Base-by-base conservation (phyloP, 139 green algal genomes). In the Coccomyxa sp. region DNA sequence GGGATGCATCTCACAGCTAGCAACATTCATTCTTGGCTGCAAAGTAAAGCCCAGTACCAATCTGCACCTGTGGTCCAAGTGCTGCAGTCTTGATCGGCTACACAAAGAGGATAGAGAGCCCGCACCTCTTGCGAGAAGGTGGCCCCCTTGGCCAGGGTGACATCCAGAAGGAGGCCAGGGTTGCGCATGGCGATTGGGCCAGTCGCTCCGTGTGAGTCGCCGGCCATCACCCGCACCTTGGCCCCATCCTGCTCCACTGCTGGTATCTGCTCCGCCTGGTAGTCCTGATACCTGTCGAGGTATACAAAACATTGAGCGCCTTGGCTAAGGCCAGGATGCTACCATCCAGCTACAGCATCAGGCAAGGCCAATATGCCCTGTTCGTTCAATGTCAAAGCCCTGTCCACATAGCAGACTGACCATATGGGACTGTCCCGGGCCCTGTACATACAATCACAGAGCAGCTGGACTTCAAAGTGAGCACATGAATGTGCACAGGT, bases 141-240 rank as follows among this genome's bases (percentile, higher is more conserved):
- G 16, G 71, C 83, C 0, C 91, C 89, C 1, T 85, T 40, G 35
- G 70, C 39, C 40, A 97, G 55, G 7, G 79, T 78, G 18, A 96
- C 92, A 58, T 97, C 93, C 81, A 97, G 80, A 36, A 97, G 85
- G 84, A 95, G 73, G 16, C 92, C 90, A 1, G 93, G 93, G 81
- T 97, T 95, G 74, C 88, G 86, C 90, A 97, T 87, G 70, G 83
- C 82, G 77, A 97, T 94, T 70, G 91, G 91, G 0, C 91, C 85
- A 8, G 50, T 77, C 0, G 72, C 77, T 34, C 84, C 86, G 0
- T 68, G 36, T 14, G 74, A 54, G 18, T 82, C 58, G 34, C 94
- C 94, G 1, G 93, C 93, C 90, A 98, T 93, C 24, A 97, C 91
- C 0, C 94, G 84, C 70, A 97, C 88, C n/a, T 38, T 79, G 22